Base-by-base conservation (phyloP, 2,329 filamentous ascomycete species). In the Cladosporium cucumerinum region DNA sequence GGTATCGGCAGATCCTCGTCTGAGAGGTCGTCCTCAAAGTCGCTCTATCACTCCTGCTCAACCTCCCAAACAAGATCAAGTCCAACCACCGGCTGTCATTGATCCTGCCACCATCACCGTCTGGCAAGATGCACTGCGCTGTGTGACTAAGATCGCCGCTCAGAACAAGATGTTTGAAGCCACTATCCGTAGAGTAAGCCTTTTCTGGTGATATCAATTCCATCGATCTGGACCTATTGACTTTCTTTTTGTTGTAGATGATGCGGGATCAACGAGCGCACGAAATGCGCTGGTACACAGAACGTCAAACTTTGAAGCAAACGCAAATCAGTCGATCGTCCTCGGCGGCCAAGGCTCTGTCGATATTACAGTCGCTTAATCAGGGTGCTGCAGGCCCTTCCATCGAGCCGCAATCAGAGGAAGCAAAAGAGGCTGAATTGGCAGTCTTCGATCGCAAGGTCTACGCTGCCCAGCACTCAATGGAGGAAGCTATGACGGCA, bases 181-280 rank as follows among this genome's bases (percentile, higher is more conserved):
- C 6, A 71, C 73, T 2, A 75, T 82, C 57, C 76, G 75, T 64
- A 79, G 77, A 69, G 79, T 80, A 74, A 65, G 70, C 67, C 26
- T 46, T 30, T 49, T 36, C 43, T 10, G 26, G 51, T 48, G 58
- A 66, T 48, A 11, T 3, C 32, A 28, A 21, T 21, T 7, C 7
- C 30, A 16, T 61, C 49, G 10, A 51, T 28, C 14, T 55, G 65
- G 65, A 61, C 66, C 63, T 69, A 71, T 74, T 71, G 64, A 71
- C 72, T 49, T 23, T 52, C 26, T 36, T 39, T 36, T 21, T 18
- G 26, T 34, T 59, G 3, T 66, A 87, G 77, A 80, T 90, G 75
- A 89, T 90, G 66, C 81, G 81, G 63, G 82, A 86, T 49, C 87
- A 90, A 73, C 83, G 87, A 70, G 80, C 82, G 48, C 84, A 89